Evolutionary conservation across 768 basidiomycete genomes (phyloP), one percentile per base, ranked within the genome.

Genomic region (Suillus fuscotomentosus): DNA sequence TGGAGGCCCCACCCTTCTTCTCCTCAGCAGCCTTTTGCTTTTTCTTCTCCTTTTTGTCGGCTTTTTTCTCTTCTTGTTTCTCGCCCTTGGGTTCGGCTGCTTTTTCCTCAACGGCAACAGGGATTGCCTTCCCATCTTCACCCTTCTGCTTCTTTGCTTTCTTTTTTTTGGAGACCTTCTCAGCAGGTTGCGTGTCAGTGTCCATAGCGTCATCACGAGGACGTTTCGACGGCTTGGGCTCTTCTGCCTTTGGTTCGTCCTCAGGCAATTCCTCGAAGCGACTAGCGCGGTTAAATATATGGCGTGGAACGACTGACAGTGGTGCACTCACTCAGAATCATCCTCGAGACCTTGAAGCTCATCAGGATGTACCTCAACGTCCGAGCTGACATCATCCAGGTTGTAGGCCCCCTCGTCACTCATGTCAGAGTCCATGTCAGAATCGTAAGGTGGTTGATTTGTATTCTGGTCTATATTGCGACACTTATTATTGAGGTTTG

Each of bases 351-450:
- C 86, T 42, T 59, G 24, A 17, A 90, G 66, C 15, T 88, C 89
- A 43, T 83, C 83, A 1, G 81, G 81, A 67, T 89, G 82, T 70
- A 94, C 81, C 72, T 94, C 92, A 47, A 93, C 91, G 70, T 95
- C 94, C 7, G 89, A 93, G 77, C 88, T 89, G 61, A 94, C 88
- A 63, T 91, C 89, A 45, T 82, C 84, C n/a, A 92, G 82, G 69
- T 87, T 83, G 66, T 83, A 90, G 0, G 68, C 72, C 1, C 78
- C 87, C 59, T 86, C 87, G 50, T 90, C 84, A 27, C 76, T 72
- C 24, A 63, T 63, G 36, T 68, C 82, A 36, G 60, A 61, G 2
- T 73, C 88, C n/a, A 76, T 71, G 60, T 87, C 85, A 48, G 78
- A 77, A 45, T 80, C 83, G 36, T 76, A 81, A 3, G 86, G 84